Conservation (phyloP, 306 rosid species). For the Begonia fuchsioides region DNA sequence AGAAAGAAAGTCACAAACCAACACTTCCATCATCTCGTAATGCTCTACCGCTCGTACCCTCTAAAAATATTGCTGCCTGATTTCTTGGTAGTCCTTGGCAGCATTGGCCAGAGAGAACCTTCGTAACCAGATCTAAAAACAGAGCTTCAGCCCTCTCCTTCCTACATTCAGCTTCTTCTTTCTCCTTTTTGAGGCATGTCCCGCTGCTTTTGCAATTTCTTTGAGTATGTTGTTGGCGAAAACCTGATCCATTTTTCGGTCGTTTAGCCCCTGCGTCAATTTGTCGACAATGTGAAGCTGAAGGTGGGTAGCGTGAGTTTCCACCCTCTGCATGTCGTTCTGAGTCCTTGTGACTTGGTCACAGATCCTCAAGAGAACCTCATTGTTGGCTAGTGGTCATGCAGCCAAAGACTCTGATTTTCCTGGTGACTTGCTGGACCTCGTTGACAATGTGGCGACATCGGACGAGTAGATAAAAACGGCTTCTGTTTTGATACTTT, state of each 20-base stretch:
- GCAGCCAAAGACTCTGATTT: conserved; percentile 42
- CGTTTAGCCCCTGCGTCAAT: conserved; percentile 47
- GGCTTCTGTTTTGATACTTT: conserved; percentile 48
- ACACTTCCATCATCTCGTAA: conserved; percentile 29
- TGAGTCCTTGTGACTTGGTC: conserved; percentile 56
- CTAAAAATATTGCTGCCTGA: conserved; percentile 46
- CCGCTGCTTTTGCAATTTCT: conserved; percentile 62
- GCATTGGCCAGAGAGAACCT: conserved; percentile 81
- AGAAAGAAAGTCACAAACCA: no score
- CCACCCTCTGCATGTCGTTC: conserved; percentile 76
- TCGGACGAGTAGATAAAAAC: conserved; percentile 48
- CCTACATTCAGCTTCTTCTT: conserved; percentile 53
- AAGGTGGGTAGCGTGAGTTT: conserved; percentile 51
- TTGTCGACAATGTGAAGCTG: conserved; percentile 54
- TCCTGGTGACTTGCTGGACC: conserved; percentile 64
- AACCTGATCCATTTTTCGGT: conserved; percentile 55
- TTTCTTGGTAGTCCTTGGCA: conserved; percentile 69
- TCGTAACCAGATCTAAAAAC: conserved; percentile 60
- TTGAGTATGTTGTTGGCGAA: conserved; percentile 64
- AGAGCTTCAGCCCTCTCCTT: conserved; percentile 61
- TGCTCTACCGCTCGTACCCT: conserved; percentile 48
- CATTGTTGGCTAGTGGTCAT: conserved; percentile 44
- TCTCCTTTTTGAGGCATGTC: conserved; percentile 64
- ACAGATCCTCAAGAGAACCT: conserved; percentile 50
- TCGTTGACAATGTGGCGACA: conserved; percentile 59